These are phyloP conservation scores for Crithidia bombi DNA, from an alignment of 208 protist species.

Conservation along the genomic window DNA sequence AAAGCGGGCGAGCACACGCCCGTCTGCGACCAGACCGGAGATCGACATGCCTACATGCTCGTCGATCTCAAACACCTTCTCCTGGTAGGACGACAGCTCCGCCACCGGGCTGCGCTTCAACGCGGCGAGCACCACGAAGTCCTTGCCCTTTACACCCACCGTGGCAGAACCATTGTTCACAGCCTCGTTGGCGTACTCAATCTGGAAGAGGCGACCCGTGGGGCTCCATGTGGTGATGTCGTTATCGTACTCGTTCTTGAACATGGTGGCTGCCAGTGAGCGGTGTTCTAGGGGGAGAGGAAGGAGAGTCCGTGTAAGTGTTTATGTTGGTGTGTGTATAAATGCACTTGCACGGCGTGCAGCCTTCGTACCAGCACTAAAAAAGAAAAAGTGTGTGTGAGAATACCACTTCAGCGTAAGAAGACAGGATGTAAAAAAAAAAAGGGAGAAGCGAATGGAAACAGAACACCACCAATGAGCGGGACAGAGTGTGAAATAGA, in stretches of 20 bases:
- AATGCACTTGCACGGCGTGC: neutral
- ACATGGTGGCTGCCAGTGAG: constrained; percentile 42
- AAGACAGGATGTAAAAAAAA: constrained; percentile 5
- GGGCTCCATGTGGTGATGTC: constrained; percentile 99
- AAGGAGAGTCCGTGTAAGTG: neutral
- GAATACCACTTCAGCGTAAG: too few relatives aligned
- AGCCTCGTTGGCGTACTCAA: constrained; percentile 99
- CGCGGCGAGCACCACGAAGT: constrained; percentile 94
- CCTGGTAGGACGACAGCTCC: constrained; percentile 98
- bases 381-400: neutral
- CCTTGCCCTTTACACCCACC: constrained; percentile 97
- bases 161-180: constrained; percentile 99
- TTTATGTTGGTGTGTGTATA: neutral
- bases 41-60: constrained; percentile 99
- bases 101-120: constrained; percentile 93
- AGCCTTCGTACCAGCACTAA: too few relatives aligned
- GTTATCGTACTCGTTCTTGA: constrained; percentile 97
- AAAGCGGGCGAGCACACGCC: constrained; percentile 93
- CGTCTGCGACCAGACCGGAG: constrained; percentile 98
- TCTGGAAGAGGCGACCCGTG: constrained; percentile 96
- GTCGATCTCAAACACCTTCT: constrained; percentile 98
- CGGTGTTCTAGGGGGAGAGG: neutral
- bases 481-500: too few relatives aligned
- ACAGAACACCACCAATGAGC: neutral
- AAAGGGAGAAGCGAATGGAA: neutral